Evolutionary conservation across 495 filamentous ascomycete species (phyloP), one percentile per base, ranked within the genome.

Genomic region (Neurospora hispaniola): DNA sequence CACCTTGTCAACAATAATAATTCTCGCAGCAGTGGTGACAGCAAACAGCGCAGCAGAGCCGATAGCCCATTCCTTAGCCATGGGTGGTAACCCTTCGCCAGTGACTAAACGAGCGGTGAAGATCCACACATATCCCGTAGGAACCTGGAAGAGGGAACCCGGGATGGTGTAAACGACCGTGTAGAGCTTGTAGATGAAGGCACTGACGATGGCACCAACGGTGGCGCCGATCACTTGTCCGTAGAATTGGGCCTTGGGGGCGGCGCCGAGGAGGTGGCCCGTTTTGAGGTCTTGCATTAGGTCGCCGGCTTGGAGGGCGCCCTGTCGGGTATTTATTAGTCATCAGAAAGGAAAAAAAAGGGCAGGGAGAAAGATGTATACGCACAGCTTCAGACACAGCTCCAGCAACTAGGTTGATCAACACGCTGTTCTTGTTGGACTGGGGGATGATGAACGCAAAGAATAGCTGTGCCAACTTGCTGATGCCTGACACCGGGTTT

Each of bases 261-360:
- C 89, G 10, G 96, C 96, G 16, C 94, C 94, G 4, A 99, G 86
- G 0, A 99, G 84, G 81, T 99, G 94, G 5, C 96, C 96, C 0
- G 96, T 97, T 81, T 99, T 99, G 42, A 99, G 88, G 79, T 99
- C 96, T 77, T 99, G 96, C 92, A 99, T 94, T 78, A 99, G 90
- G 79, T 99, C 96, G 14, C 96, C 96, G 4, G 96, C 96, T 83
- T 99, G 96, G 42, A 97, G 85, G 8, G 96, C 96, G 31, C 95
- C 96, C 69, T 93, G 90, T 78, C 93, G 90, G 44, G 11, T 5
- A 42, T 71, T 44, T 48, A 71, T 44, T 69, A 59, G 31, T 16
- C 23, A 5, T 8, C n/a, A 69, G 18, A 42, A 20, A 7, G 18
- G 20, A 0, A 38, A 38, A 70, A 10, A 31, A 31, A 31, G 2